phyloP scores from a whole-genome alignment of 148 eudicot genomes.

The Linanthus parryae region DNA sequence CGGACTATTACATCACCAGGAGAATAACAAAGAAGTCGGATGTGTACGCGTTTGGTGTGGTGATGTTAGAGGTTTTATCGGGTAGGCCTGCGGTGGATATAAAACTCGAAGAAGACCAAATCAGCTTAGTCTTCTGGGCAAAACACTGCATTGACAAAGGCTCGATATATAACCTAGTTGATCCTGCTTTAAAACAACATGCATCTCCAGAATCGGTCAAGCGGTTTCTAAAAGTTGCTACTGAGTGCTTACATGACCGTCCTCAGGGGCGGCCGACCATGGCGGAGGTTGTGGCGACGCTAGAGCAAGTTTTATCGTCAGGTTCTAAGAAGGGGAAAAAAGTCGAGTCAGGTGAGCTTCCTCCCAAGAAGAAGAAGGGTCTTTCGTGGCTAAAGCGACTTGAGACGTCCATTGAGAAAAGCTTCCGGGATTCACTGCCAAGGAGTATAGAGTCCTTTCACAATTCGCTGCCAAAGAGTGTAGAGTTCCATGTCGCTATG shows the following conservation, averaged over 20 bases:
- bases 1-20: background rate
- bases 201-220: background rate
- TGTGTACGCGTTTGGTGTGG: conserved; percentile 2
- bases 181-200: background rate
- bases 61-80: background rate
- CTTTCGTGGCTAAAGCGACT: too few species aligned
- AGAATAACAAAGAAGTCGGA: background rate
- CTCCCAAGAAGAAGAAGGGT: too few species aligned
- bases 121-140: background rate
- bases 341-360: too few species aligned
- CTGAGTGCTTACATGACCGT: background rate
- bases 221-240: background rate
- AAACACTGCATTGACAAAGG: background rate
- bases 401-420: too few species aligned
- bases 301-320: too few species aligned
- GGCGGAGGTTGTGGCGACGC: background rate
- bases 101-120: background rate
- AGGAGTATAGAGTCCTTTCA: too few species aligned
- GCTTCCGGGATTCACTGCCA: too few species aligned
- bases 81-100: background rate
- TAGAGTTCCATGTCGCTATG: too few species aligned
- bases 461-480: too few species aligned
- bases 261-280: background rate
- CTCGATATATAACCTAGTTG: background rate
- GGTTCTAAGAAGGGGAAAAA: too few species aligned